A percentile compares a stretch with the other conserved stretches of the same genome.
Conservation (phyloP, 2,329 filamentous ascomycete species). For the Simplicillium aogashimaense region DNA sequence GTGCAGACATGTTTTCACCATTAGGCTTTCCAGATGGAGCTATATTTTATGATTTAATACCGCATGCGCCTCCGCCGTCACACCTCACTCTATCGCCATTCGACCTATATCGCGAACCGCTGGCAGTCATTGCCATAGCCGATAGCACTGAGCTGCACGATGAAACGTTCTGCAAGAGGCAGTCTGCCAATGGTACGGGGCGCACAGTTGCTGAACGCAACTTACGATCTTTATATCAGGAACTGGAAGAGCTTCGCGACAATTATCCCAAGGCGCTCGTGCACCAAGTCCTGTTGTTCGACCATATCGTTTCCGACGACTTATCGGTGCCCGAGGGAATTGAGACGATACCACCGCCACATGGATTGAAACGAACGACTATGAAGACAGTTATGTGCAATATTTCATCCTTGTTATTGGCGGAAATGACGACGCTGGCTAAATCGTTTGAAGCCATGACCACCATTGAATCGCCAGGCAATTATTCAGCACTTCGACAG, state of each 20-base stretch:
- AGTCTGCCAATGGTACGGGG: conserved; percentile 39
- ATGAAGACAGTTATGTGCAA: conserved; percentile 75
- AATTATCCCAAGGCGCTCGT: conserved; percentile 67
- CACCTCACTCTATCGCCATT: conserved; percentile 78
- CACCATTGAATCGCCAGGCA: conserved; percentile 66
- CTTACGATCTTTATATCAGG: conserved; percentile 50
- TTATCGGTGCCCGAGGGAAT: conserved; percentile 57
- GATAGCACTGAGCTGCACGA: conserved; percentile 64
- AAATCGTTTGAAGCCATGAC: conserved; percentile 64
- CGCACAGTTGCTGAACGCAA: conserved; percentile 45
- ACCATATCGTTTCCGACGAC: conserved; percentile 46
- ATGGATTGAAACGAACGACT: conserved; percentile 64
- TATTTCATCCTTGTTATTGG: conserved; percentile 62
- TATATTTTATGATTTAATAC: conserved; percentile 81
- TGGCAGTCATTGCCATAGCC: conserved; percentile 75
- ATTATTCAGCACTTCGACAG: conserved; percentile 28
- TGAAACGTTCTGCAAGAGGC: conserved; percentile 41
- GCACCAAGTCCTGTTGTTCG: conserved; percentile 73
- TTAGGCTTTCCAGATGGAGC: conserved; percentile 76
- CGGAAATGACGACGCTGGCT: conserved; percentile 65
- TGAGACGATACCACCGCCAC: conserved; percentile 56
- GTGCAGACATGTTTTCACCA: conserved; percentile 83
- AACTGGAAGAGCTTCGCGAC: conserved; percentile 62
- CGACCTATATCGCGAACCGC: conserved; percentile 77
- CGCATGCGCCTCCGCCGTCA: conserved; percentile 67